A percentile compares a stretch with the other conserved stretches of the same genome.
Conservation (phyloP, 352 stramenopile genomes). For the Bremia lactucae region DNA sequence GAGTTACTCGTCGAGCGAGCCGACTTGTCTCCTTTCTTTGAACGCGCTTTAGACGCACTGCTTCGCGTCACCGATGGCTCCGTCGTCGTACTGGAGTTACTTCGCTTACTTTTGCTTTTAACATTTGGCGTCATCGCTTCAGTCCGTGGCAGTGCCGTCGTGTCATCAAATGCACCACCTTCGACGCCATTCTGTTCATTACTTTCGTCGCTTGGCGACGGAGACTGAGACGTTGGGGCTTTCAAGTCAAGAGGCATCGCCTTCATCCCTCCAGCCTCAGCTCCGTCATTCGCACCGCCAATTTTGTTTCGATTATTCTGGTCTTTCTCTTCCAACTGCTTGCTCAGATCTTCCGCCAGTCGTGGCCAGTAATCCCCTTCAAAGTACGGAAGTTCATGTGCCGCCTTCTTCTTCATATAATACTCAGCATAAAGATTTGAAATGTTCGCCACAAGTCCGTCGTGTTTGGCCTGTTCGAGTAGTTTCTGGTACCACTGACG, state of each 20-base stretch:
- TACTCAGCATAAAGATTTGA: conserved; percentile 83
- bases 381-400: conserved; percentile 94
- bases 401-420: conserved; percentile 81
- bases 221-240: conserved; percentile 38
- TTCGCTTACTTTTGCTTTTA: conserved; percentile 69
- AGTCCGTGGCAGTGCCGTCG: conserved; percentile 14
- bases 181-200: conserved; percentile 18
- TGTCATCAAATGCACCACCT: conserved; percentile 5
- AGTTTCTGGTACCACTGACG: conserved; percentile 84
- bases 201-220: conserved; percentile 33
- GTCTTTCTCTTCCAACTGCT: conserved; percentile 93
- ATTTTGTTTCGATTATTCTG: conserved; percentile 25
- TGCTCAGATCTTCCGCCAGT: conserved; percentile 97
- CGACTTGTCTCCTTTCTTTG: conserved; percentile 43
- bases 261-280: conserved; percentile 2
- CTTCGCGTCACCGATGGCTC: conserved; percentile 52
- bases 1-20: conserved; percentile 32
- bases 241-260: conserved; percentile 17
- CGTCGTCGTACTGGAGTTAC: conserved; percentile 26
- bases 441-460: conserved; percentile 69
- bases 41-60: conserved; percentile 57
- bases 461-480: conserved; percentile 66
- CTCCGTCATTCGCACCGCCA: conserved; percentile 2
- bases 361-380: conserved; percentile 98
- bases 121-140: conserved; percentile 16